These are phyloP conservation scores for Coemansia asiatica DNA, from an alignment of 192 early-diverging fungal species.

Conservation along the genomic window DNA sequence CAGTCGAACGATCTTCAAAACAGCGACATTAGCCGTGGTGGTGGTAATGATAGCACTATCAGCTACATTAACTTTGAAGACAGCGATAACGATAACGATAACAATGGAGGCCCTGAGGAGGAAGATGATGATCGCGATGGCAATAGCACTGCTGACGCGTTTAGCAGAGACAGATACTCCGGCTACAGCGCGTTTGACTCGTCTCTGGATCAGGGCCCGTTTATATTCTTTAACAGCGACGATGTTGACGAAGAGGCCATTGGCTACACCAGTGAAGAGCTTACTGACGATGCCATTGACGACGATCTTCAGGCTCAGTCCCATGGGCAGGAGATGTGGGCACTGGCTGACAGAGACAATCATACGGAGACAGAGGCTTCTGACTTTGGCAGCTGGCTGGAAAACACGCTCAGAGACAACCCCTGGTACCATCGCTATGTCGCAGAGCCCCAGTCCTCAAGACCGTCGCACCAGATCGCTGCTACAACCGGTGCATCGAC, in stretches of 20 bases:
- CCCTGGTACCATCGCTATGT: not conserved
- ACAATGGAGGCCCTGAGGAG: conserved; percentile 1
- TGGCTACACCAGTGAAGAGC: not conserved
- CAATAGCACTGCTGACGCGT: not conserved
- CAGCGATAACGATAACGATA: not conserved
- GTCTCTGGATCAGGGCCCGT: not conserved
- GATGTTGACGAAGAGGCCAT: not conserved
- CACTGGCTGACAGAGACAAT: not conserved
- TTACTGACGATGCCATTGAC: not conserved
- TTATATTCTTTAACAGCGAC: not conserved
- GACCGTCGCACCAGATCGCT: not conserved
- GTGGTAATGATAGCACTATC: not conserved
- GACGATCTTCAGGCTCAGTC: not conserved
- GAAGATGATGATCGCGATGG: not conserved
- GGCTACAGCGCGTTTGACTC: conserved; percentile 1
- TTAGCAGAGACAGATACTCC: not conserved
- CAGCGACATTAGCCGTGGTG: not conserved
- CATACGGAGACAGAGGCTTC: not conserved
- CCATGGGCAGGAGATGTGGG: not conserved
- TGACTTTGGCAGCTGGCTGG: conserved; percentile 20
- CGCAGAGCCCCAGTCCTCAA: not conserved
- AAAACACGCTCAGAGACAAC: conserved; percentile 12
- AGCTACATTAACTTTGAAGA: not conserved
- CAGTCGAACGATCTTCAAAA: no score
- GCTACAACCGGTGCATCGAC: conserved; percentile 1